Percentiles rank a stretch among this genome's conserved stretches.
Evolutionary conservation across 1,284 basidiomycete species (phyloP).

Genomic region (Puccinia hordei): DNA sequence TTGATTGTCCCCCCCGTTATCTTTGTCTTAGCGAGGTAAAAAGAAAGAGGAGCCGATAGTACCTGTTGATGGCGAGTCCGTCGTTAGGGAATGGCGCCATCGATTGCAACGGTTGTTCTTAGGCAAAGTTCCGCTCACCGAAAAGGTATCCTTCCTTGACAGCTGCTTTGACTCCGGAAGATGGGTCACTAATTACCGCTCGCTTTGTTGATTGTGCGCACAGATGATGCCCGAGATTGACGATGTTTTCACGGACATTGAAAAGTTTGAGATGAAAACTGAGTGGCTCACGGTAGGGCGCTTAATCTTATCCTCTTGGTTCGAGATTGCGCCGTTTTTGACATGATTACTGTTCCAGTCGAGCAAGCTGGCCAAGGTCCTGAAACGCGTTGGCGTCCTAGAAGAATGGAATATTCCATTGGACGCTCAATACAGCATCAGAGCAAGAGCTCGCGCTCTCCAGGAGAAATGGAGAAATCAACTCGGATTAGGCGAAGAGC

Average conservation of each 20-base stretch:
- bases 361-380: conserved; percentile 50
- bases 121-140: conserved; percentile 62
- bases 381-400: conserved; percentile 43
- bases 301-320: not conserved
- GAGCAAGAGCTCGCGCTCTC: conserved; percentile 38
- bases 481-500: conserved; percentile 43
- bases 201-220: not conserved
- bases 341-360: conserved; percentile 7
- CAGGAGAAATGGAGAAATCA: conserved; percentile 44
- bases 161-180: too few relatives aligned
- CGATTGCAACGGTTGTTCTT: conserved; percentile 87
- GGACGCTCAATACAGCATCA: conserved; percentile 41
- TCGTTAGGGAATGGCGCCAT: conserved; percentile 72
- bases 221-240: conserved; percentile 51
- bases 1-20: not conserved
- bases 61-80: conserved; percentile 30
- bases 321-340: not conserved
- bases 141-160: conserved; percentile 55
- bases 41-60: conserved; percentile 35
- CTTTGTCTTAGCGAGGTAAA: conserved; percentile 32
- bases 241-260: conserved; percentile 47
- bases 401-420: conserved; percentile 44
- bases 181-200: not conserved
- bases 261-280: conserved; percentile 49
- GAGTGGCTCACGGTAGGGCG: conserved; percentile 49